Evolutionary conservation across 306 rosid genomes (phyloP).

Genomic region (Urtica urens): DNA sequence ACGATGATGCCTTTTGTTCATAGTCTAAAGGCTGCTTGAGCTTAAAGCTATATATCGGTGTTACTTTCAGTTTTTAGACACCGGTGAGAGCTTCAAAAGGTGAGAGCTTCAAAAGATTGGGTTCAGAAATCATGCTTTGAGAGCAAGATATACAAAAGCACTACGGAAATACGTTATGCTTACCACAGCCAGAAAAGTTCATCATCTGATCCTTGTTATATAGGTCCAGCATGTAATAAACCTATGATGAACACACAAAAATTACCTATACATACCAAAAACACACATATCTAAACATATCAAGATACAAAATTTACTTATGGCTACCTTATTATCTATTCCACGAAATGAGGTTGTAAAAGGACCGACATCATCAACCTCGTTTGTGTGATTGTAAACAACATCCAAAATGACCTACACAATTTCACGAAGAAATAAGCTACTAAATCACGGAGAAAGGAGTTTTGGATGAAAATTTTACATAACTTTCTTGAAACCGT

Average conservation of each 20-base stretch:
- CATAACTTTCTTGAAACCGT: slow-evolving; percentile 1
- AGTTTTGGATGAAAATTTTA: not conserved
- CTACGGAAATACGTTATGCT: slow-evolving; percentile 14
- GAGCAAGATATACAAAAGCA: slow-evolving; percentile 9
- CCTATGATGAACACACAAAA: slow-evolving; percentile 39
- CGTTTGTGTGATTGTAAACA: slow-evolving; percentile 92
- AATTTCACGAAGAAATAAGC: slow-evolving; percentile 9
- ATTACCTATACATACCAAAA: not conserved
- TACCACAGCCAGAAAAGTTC: slow-evolving; percentile 96
- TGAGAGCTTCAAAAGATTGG: too few relatives aligned
- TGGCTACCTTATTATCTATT: slow-evolving; percentile 83
- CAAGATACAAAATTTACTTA: slow-evolving; percentile 8
- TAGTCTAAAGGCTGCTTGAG: not conserved
- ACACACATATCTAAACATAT: not conserved
- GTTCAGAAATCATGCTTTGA: too few relatives aligned
- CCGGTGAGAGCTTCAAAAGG: too few relatives aligned
- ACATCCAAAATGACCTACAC: slow-evolving; percentile 90
- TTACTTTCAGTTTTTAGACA: too few relatives aligned
- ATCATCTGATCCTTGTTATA: slow-evolving; percentile 45
- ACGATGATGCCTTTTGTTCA: too few relatives aligned
- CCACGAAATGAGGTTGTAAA: slow-evolving; percentile 92
- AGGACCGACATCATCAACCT: slow-evolving; percentile 64
- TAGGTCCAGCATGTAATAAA: slow-evolving; percentile 83
- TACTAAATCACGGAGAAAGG: slow-evolving; percentile 1
- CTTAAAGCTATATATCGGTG: not conserved